Conservation (phyloP, 257 asterid species). For the Penstemon newberryi region DNA sequence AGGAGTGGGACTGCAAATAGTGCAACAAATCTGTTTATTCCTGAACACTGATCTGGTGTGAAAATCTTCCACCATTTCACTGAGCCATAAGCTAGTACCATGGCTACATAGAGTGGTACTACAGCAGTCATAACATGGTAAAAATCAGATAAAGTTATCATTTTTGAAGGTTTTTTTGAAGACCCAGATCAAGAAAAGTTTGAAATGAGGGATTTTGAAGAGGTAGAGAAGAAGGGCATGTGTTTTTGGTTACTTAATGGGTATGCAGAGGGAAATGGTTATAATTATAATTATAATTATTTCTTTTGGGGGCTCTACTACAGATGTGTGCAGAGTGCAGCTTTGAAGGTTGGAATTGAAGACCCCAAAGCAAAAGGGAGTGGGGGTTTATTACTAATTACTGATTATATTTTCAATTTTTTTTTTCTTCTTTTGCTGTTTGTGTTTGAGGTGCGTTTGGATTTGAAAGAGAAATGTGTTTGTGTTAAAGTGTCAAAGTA, state of each 20-base stretch:
- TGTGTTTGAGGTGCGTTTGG: conserved; percentile 34
- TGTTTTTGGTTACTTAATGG: conserved; percentile 45
- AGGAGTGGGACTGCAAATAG: conserved; percentile 73
- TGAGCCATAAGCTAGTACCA: conserved; percentile 70
- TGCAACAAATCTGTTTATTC: conserved; percentile 75
- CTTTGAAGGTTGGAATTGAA: conserved; percentile 49
- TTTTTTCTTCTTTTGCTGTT: conserved; percentile 8
- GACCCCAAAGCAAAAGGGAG: conserved; percentile 47
- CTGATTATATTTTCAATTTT: conserved; percentile 28
- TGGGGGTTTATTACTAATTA: conserved; percentile 19
- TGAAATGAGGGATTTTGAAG: conserved; percentile 21
- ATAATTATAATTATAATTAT: too few relatives aligned
- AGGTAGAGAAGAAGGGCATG: conserved; percentile 35
- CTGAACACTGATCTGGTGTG: conserved; percentile 72
- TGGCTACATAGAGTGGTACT: conserved; percentile 81
- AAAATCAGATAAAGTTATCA: conserved; percentile 56
- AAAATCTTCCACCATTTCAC: conserved; percentile 83
- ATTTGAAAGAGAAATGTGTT: conserved; percentile 25
- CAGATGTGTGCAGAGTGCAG: conserved; percentile 28
- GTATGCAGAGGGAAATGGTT: conserved; percentile 16
- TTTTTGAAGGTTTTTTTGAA: conserved; percentile 27
- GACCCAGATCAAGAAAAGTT: conserved; percentile 39
- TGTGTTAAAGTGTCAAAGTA: conserved; percentile 7
- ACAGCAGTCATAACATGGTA: conserved; percentile 83
- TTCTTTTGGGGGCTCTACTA: too few relatives aligned